Evolutionary conservation across 192 early-diverging fungal genomes (phyloP).

Genomic region (Podila epicladia): DNA sequence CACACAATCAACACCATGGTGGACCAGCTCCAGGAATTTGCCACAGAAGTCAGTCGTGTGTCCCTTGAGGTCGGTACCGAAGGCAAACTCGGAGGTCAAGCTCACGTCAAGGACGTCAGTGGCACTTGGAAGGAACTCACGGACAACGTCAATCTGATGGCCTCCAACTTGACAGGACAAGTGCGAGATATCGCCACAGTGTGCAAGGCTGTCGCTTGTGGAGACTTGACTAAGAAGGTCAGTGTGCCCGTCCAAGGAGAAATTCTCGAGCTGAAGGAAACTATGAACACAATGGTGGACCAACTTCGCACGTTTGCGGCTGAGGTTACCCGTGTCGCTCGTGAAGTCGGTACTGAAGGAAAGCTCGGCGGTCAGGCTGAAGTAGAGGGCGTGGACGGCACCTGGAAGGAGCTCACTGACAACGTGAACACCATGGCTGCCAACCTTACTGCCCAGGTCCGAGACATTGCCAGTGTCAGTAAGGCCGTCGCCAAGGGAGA

Average conservation of each 20-base stretch:
- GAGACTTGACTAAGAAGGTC: slow-evolving; percentile 67
- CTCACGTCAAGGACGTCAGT: slow-evolving; percentile 62
- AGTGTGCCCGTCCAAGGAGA: slow-evolving; percentile 66
- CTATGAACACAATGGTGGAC: slow-evolving; percentile 72
- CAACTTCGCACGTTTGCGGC: slow-evolving; percentile 54
- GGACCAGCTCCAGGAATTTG: slow-evolving; percentile 69
- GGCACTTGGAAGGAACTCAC: slow-evolving; percentile 74
- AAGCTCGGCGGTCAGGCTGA: slow-evolving; percentile 69
- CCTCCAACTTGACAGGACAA: slow-evolving; percentile 54
- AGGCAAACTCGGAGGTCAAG: slow-evolving; percentile 70
- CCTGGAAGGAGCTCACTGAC: slow-evolving; percentile 71
- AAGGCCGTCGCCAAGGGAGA: slow-evolving; percentile 72
- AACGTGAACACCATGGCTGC: slow-evolving; percentile 77
- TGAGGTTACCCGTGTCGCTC: slow-evolving; percentile 67
- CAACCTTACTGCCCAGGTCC: slow-evolving; percentile 74
- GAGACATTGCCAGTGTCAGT: slow-evolving; percentile 74
- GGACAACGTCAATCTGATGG: slow-evolving; percentile 59
- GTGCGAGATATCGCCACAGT: slow-evolving; percentile 71
- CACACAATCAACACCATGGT: slow-evolving; percentile 72
- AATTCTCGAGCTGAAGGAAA: slow-evolving; percentile 70
- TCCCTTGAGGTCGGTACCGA: slow-evolving; percentile 70
- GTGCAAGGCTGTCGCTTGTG: slow-evolving; percentile 68
- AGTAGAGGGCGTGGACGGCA: slow-evolving; percentile 67
- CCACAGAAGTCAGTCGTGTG: slow-evolving; percentile 70
- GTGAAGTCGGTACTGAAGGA: slow-evolving; percentile 75